Evolutionary conservation across 2,329 filamentous ascomycete genomes (phyloP).

Genomic region (Fusarium chuoi): DNA sequence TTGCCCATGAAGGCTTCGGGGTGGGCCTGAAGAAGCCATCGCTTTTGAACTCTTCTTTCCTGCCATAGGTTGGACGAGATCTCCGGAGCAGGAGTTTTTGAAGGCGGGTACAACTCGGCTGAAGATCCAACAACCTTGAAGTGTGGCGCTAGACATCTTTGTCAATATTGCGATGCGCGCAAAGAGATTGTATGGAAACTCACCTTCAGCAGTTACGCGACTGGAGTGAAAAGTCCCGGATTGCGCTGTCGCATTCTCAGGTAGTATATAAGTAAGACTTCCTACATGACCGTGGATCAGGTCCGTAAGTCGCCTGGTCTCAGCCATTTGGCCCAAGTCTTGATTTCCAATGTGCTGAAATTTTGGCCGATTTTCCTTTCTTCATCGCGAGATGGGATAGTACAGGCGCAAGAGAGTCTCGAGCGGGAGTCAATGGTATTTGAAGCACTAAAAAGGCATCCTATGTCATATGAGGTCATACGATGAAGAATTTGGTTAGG

Average conservation of each 20-base stretch:
- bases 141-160: slow-evolving; percentile 41
- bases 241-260: slow-evolving; percentile 34
- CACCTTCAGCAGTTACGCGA: slow-evolving; percentile 44
- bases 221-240: slow-evolving; percentile 47
- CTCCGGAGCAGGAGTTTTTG: slow-evolving; percentile 40
- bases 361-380: slow-evolving; percentile 41
- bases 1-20: slow-evolving; percentile 61
- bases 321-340: slow-evolving; percentile 52
- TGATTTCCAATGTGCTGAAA: slow-evolving; percentile 45
- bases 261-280: slow-evolving; percentile 46
- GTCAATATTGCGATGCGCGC: slow-evolving; percentile 10
- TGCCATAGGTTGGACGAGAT: slow-evolving; percentile 44
- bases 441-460: slow-evolving; percentile 30
- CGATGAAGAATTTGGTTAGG: neutral
- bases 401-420: slow-evolving; percentile 36
- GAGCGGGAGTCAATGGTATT: slow-evolving; percentile 22
- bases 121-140: slow-evolving; percentile 48
- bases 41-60: slow-evolving; percentile 51
- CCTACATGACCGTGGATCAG: slow-evolving; percentile 50
- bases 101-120: slow-evolving; percentile 50
- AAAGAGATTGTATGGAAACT: slow-evolving; percentile 26
- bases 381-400: slow-evolving; percentile 48
- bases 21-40: slow-evolving; percentile 63
- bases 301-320: slow-evolving; percentile 46
- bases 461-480: slow-evolving; percentile 5